Base-by-base conservation (phyloP, 2,329 filamentous ascomycete genomes). In the Dryadomyces quercus-mongolicae region DNA sequence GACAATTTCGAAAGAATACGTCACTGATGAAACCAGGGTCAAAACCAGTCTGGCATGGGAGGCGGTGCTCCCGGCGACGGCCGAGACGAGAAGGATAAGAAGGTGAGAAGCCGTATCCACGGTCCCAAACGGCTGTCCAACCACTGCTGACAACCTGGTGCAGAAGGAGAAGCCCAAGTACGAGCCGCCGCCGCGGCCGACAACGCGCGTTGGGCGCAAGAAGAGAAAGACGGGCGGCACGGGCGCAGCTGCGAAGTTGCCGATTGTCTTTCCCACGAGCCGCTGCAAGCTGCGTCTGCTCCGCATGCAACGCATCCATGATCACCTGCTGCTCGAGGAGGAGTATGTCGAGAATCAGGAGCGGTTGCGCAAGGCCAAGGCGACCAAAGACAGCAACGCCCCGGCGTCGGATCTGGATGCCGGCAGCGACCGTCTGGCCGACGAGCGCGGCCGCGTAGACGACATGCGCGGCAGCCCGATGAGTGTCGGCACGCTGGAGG, bases 131-230 rank as follows among this genome's bases (percentile, higher is more conserved):
- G 15, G 3, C 20, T 43, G 38, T 22, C 7, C 2, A 25, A 15
- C 36, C 8, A n/a, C 7, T 48, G 50, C 54, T 53, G 54, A 55
- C 50, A 48, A n/a, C n/a, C 18, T 31, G 15, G 15, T 13, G 63
- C 65, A 95, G 92, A 97, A 98, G 81, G 92, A 98, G 60, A 98
- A 98, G 85, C 93, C 93, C 68, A 97, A 95, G 86, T 98, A 98
- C 78, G 93, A 98, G 73, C 93, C 93, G 60, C 93, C 93, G 62
- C 93, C 93, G 71, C 86, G 92, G 66, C 93, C 93, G 59, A 98
- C 93, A 59, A 97, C 93, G 61, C 88, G 93, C 69, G 86, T 98
- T 68, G 93, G 93, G 58, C 88, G 92, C 67, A 96, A 94, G 86
- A 98, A 98, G 87, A 92, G 91, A 80, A 96, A 88, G 84, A 81